These are phyloP conservation scores for Corchorus capsularis DNA, from an alignment of 345 rosid species.

Conservation along the genomic window DNA sequence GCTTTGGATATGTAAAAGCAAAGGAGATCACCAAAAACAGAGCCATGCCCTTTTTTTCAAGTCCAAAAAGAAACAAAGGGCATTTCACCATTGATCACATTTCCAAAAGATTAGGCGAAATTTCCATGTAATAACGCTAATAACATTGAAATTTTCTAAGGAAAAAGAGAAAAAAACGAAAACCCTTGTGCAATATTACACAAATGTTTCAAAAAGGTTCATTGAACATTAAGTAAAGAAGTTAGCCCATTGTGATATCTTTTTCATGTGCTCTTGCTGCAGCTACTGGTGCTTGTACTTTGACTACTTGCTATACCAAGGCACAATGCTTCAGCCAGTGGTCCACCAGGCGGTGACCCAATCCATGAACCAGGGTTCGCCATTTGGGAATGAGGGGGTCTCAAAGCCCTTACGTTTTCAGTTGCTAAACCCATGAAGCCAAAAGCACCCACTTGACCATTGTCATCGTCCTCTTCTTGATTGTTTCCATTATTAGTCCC, in stretches of 20 bases:
- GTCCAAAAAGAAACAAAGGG: too few relatives aligned
- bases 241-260: conserved; percentile 12
- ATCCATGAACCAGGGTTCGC: conserved; percentile 38
- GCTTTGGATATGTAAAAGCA: not conserved
- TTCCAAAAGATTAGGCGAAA: too few relatives aligned
- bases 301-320: conserved; percentile 41
- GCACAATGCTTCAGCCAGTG: conserved; percentile 50
- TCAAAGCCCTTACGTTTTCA: not conserved
- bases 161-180: too few relatives aligned
- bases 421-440: not conserved
- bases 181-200: not conserved
- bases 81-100: too few relatives aligned
- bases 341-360: conserved; percentile 46
- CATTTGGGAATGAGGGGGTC: conserved; percentile 24
- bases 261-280: conserved; percentile 19
- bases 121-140: not conserved
- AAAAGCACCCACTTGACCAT: conserved; percentile 30
- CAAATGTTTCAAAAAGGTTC: not conserved
- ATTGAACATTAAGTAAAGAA: not conserved
- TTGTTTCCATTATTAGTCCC: conserved; percentile 27
- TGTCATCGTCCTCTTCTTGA: conserved; percentile 32
- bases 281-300: conserved; percentile 23
- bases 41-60: not conserved
- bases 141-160: not conserved
- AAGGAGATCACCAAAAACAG: not conserved